A percentile compares a stretch with the other conserved stretches of the same genome.
Conservation (phyloP, 1,284 basidiomycete species). For the Earliella scabrosa region DNA sequence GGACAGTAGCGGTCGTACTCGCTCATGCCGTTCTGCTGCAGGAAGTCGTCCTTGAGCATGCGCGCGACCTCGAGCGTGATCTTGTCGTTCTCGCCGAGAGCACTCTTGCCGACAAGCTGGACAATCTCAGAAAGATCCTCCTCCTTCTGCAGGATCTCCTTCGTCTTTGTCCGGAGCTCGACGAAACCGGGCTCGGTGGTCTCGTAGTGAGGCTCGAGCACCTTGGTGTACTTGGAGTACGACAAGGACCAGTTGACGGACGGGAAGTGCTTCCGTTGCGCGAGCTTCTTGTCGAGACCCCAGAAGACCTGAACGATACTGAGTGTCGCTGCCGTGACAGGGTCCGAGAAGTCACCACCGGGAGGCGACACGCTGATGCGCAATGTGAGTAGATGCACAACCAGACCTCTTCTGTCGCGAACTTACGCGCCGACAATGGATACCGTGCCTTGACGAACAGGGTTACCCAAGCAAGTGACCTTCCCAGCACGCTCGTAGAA, state of each 20-base stretch:
- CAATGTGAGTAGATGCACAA: constrained; percentile 12
- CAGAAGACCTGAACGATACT: constrained; percentile 99
- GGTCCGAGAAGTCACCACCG: constrained; percentile 99
- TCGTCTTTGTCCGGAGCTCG: constrained; percentile 88
- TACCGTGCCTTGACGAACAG: constrained; percentile 89
- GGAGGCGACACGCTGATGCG: constrained; percentile 87
- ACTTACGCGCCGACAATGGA: constrained; percentile 98
- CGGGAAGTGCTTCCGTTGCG: constrained; percentile 98
- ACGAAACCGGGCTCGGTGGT: constrained; percentile 91
- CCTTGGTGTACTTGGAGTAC: constrained; percentile 98
- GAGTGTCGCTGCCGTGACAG: constrained; percentile 96
- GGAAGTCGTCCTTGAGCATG: constrained; percentile 98
- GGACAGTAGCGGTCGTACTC: constrained; percentile 98
- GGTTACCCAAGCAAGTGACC: constrained; percentile 91
- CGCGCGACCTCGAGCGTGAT: constrained; percentile 97
- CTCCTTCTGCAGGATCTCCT: constrained; percentile 98
- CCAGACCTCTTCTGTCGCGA: background rate
- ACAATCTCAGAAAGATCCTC: constrained; percentile 99
- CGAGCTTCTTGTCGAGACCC: constrained; percentile 95
- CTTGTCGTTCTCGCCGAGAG: constrained; percentile 97
- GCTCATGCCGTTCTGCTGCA: constrained; percentile 99
- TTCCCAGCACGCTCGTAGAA: constrained; percentile 99
- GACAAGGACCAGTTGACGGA: constrained; percentile 99
- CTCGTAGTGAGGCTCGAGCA: constrained; percentile 95
- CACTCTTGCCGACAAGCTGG: constrained; percentile 98